Evolutionary conservation across 176 grass and related monocot species (phyloP), one percentile per base, ranked within the genome.

Genomic region (Aegilops speltoides): DNA sequence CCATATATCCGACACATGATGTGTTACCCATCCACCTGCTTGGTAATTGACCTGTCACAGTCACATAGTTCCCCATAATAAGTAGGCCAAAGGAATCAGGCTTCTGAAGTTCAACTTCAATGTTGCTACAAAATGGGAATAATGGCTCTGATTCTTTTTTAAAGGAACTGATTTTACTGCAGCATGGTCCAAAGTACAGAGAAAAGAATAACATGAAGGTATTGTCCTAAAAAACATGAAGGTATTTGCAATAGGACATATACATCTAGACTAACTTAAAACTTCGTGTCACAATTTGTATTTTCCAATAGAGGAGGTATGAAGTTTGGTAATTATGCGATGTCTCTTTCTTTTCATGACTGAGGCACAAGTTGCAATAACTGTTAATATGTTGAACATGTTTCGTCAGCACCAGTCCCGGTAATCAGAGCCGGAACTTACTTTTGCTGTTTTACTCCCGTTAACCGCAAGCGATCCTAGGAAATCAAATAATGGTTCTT

Each of bases 401-500:
- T 8, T 22, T 22, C 56, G 9, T 59, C 7, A 8, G 56, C 56
- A 1, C 56, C 7, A 22, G 1, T 8, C 7, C 2, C 0, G 1
- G 20, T 59, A 59, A 59, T 59, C 56, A 59, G 19, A n/a, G 20
- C 19, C 19, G 0, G 73, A 37, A 62, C 91, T 77, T 89, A 98
- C 95, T 33, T 93, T 95, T 25, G 93, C 93, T 73, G 95, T 98
- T 83, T 98, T 90, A 87, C 15, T 83, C 48, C 95, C 95, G 76
- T 93, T 98, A 23, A 85, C 50, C 24, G 87, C 82, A 84, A 98
- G 95, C 54, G 87, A 95, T 87, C 37, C 45, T 64, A 93, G 91
- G 32, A 93, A 95, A 80, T 95, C 89, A 83, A 98, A 88, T 43
- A 98, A 83, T 15, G 95, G 95, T 88, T 98, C 85, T 90, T 98